A percentile compares a stretch with the other conserved stretches of the same genome.
These are phyloP conservation scores for Thuja plicata DNA, from an alignment of 83 land plant genomes.

Conservation along the genomic window DNA sequence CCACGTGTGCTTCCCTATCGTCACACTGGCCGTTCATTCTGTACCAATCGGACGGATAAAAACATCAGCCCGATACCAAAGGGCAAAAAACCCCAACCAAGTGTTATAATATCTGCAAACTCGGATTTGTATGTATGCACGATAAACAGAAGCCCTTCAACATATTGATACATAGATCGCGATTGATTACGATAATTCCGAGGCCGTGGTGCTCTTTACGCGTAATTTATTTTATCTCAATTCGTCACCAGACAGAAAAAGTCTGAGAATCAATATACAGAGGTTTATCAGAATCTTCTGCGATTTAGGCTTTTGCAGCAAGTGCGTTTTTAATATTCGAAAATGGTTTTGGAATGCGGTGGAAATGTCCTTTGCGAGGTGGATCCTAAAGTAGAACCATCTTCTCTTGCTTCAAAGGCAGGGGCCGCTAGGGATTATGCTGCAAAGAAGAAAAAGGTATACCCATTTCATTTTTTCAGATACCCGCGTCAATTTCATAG, in stretches of 20 bases:
- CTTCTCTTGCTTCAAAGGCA: not conserved
- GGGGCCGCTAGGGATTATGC: not conserved
- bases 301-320: not conserved
- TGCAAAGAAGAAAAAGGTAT: constrained; percentile 18
- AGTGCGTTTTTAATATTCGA: not conserved
- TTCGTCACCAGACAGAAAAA: not conserved
- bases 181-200: not conserved
- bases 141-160: not conserved
- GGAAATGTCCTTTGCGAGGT: constrained; percentile 5
- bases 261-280: not conserved
- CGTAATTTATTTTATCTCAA: not conserved
- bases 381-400: constrained; percentile 1
- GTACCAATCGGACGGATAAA: not conserved
- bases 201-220: not conserved
- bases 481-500: not conserved
- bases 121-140: not conserved
- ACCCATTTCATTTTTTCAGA: not conserved
- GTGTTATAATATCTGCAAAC: not conserved
- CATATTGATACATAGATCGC: not conserved
- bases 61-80: not conserved
- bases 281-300: not conserved
- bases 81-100: constrained; percentile 1
- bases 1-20: constrained; percentile 17
- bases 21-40: not conserved
- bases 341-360: constrained; percentile 12